Percentiles rank a stretch among this genome's conserved stretches.
These are phyloP conservation scores for Aspergillus sp. DNA, from an alignment of 2,329 filamentous ascomycete species.

Conservation along the genomic window DNA sequence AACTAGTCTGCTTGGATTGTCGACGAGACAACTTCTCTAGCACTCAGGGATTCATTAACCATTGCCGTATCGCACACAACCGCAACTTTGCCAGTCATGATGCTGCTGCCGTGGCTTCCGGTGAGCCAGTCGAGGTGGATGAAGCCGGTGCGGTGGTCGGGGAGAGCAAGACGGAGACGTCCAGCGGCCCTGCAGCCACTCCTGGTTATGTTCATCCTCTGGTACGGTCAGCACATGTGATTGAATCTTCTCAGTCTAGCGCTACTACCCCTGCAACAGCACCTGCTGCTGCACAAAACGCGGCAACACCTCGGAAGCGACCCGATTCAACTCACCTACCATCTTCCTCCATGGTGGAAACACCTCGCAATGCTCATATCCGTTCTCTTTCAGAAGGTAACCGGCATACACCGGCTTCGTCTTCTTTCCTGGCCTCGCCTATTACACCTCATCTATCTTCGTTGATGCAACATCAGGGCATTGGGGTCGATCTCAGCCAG, in stretches of 20 bases:
- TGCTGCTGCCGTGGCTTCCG: conserved; percentile 81
- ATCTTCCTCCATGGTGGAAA: conserved; percentile 17
- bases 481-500: conserved; percentile 54
- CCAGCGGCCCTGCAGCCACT: conserved; percentile 12
- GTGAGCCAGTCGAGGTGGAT: conserved; percentile 69
- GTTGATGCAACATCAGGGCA: conserved; percentile 56
- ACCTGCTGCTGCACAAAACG: conserved; percentile 10
- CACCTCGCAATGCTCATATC: conserved; percentile 12
- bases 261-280: conserved; percentile 1
- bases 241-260: conserved; percentile 10
- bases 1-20: conserved; percentile 84
- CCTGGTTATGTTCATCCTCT: conserved; percentile 57
- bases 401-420: conserved; percentile 17
- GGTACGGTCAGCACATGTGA: conserved; percentile 48
- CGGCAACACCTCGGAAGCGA: conserved; percentile 15
- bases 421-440: conserved; percentile 48
- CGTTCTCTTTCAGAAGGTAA: not conserved
- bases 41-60: conserved; percentile 98
- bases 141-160: conserved; percentile 47
- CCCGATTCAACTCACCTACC: conserved; percentile 6
- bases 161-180: conserved; percentile 23
- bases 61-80: conserved; percentile 92
- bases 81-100: conserved; percentile 94
- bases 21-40: conserved; percentile 87
- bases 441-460: conserved; percentile 62